Base-by-base conservation (phyloP, 2,329 filamentous ascomycete species). In the Gliomastix tumulicola region DNA sequence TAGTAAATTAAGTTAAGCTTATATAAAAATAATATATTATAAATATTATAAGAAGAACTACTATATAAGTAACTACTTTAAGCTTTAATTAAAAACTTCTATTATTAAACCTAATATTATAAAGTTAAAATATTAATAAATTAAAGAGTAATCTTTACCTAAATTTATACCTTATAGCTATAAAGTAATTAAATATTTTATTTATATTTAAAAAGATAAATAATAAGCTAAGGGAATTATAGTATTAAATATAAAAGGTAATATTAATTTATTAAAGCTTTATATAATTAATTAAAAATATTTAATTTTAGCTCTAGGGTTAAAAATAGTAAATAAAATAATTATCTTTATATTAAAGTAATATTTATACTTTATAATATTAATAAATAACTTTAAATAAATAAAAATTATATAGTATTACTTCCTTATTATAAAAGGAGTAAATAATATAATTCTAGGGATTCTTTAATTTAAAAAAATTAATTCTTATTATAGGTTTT, bases 401-500 rank as follows among this genome's bases (percentile, higher is more conserved):
- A 27, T 27, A 11, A 27, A 11, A 27, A 27, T 27, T 27, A 27
- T 11, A n/a, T 27, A 27, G n/a, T 11, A 11, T 27, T 11, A 11
- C 23, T 27, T 11, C n/a, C 4, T 27, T 11, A n/a, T 11, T 27
- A 27, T 27, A 11, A 11, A 27, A 11, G 11, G n/a, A 11, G n/a
- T 27, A 11, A 27, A 27, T 27, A 27, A 11, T 11, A 27, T 27
- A 11, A 27, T 11, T 27, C n/a, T n/a, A n/a, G n/a, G n/a, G n/a
- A n/a, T n/a, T n/a, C n/a, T n/a, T n/a, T n/a, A 12, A 23, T 10
- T 5, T 17, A 21, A 17, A 13, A 12, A 34, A 30, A 32, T 16
- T 10, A 30, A 34, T 34, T 4, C 34, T 28, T 30, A 28, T 20
- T 28, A 22, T 34, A 21, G n/a, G 12, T 28, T 21, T 32, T 32